Percentiles rank a stretch among this genome's conserved stretches.
These are phyloP conservation scores for Acanthamoeba healyi DNA, from an alignment of 208 protist species.

Conservation along the genomic window DNA sequence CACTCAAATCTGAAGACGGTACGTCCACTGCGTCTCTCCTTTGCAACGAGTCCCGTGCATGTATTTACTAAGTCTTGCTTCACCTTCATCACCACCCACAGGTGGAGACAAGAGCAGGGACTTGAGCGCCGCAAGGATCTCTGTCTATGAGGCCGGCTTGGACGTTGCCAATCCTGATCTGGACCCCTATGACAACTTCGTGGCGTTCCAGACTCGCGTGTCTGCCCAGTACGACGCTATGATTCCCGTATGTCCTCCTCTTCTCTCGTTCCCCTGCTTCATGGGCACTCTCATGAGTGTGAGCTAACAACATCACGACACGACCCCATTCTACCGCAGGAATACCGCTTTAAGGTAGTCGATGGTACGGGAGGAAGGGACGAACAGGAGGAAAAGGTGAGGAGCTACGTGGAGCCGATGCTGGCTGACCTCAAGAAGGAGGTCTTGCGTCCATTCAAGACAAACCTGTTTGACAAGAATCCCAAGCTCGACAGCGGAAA, in stretches of 20 bases:
- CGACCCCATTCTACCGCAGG: no score
- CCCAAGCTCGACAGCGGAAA: constrained; percentile 57
- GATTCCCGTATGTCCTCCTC: neutral
- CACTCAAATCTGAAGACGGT: constrained; percentile 22
- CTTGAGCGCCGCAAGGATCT: constrained; percentile 36
- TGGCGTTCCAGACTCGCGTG: constrained; percentile 72
- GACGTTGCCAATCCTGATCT: constrained; percentile 72
- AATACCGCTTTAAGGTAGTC: constrained; percentile 41
- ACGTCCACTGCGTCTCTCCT: no score
- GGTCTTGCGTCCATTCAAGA: constrained; percentile 51
- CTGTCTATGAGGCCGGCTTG: constrained; percentile 72
- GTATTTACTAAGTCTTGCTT: neutral
- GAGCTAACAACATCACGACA: neutral
- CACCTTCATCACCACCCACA: neutral
- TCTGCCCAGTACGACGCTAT: constrained; percentile 55
- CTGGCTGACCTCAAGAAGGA: constrained; percentile 38
- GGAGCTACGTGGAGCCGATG: constrained; percentile 64
- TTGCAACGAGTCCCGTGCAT: neutral
- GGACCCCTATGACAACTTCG: constrained; percentile 72
- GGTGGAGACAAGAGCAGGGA: constrained; percentile 49
- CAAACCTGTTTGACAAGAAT: constrained; percentile 51
- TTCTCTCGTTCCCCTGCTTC: neutral
- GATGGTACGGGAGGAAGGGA: neutral
- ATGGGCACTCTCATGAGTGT: neutral
- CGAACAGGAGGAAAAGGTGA: constrained; percentile 52